Conservation (phyloP, 306 rosid species). For the Alnus rubra region DNA sequence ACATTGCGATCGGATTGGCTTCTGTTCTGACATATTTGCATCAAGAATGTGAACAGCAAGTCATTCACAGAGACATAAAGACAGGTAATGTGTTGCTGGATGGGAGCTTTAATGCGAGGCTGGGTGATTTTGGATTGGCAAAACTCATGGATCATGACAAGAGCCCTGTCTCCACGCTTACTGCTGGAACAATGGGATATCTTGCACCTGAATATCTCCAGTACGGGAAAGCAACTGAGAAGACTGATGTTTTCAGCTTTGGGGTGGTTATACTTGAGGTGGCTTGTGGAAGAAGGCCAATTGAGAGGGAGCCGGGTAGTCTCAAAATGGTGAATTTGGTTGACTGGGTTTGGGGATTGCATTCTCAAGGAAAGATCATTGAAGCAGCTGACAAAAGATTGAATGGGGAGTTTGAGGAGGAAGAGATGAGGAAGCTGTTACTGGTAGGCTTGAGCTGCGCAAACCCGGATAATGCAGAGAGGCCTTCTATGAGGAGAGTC, state of each 20-base stretch:
- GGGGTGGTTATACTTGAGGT: slow-evolving; percentile 68
- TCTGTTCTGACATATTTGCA: slow-evolving; percentile 73
- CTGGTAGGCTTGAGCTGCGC: slow-evolving; percentile 57
- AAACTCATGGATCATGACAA: slow-evolving; percentile 88
- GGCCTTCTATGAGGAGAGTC: slow-evolving; percentile 59
- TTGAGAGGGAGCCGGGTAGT: slow-evolving; percentile 36
- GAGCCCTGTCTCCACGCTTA: slow-evolving; percentile 76
- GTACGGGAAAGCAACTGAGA: slow-evolving; percentile 79
- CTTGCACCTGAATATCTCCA: slow-evolving; percentile 87
- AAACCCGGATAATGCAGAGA: slow-evolving; percentile 44
- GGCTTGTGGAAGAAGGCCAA: slow-evolving; percentile 66
- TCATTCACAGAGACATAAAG: slow-evolving; percentile 75
- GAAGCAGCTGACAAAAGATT: slow-evolving; percentile 54
- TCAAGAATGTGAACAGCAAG: slow-evolving; percentile 78
- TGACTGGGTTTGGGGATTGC: slow-evolving; percentile 62
- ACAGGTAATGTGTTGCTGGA: slow-evolving; percentile 69
- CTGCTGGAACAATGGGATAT: slow-evolving; percentile 85
- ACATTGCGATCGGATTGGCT: slow-evolving; percentile 69
- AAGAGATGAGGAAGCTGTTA: slow-evolving; percentile 49
- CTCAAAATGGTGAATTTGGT: slow-evolving; percentile 54
- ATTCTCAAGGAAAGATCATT: slow-evolving; percentile 45
- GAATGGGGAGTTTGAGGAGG: slow-evolving; percentile 47
- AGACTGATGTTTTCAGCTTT: slow-evolving; percentile 71
- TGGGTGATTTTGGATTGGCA: slow-evolving; percentile 84
- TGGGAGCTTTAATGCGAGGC: slow-evolving; percentile 51